Evolutionary conservation across 768 basidiomycete genomes (phyloP), one percentile per base, ranked within the genome.

Genomic region (Lenzites betulinus): DNA sequence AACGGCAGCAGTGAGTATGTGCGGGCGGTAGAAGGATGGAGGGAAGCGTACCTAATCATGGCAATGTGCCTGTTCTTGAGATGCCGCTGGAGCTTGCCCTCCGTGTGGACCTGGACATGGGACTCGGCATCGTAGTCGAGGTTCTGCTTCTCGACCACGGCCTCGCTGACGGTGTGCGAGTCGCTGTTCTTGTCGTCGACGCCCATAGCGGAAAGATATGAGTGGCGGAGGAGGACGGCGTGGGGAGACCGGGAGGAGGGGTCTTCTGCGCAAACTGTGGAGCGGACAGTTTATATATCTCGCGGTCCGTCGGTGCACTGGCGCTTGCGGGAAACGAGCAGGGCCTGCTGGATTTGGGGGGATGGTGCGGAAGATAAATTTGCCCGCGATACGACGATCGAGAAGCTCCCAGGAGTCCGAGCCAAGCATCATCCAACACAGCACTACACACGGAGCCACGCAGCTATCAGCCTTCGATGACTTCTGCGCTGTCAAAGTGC

Each of bases 1-100:
- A 5, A 6, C 28, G 22, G 16, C 46, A 35, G 43, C 9, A 25
- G n/a, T 67, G 7, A 64, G 58, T 60, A 49, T 2, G 35, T n/a
- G 26, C 5, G 6, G 7, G 3, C 26, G 12, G 4, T 39, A 4
- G 3, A 35, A 38, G 8, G 48, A 39, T 25, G 7, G 26, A 6
- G 15, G 12, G 8, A 30, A 22, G 63, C 74, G 49, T 52, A 79
- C 87, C 89, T 90, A 65, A 92, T 91, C 89, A 92, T 90, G 51
- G 90, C 87, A 60, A 92, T 80, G 70, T 92, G 91, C 16, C 90
- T 79, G 67, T 89, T 90, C 66, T 74, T 74, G 38, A 73, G 68
- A 60, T 73, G 71, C 7, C 71, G 70, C 50, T 70, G 64, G 41
- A 73, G 63, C 18, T 43, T 48, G 51, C 54, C 58, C 35, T 64